These are phyloP conservation scores for Epichloe aotearoae DNA, from an alignment of 2,329 filamentous ascomycete species.

Conservation along the genomic window DNA sequence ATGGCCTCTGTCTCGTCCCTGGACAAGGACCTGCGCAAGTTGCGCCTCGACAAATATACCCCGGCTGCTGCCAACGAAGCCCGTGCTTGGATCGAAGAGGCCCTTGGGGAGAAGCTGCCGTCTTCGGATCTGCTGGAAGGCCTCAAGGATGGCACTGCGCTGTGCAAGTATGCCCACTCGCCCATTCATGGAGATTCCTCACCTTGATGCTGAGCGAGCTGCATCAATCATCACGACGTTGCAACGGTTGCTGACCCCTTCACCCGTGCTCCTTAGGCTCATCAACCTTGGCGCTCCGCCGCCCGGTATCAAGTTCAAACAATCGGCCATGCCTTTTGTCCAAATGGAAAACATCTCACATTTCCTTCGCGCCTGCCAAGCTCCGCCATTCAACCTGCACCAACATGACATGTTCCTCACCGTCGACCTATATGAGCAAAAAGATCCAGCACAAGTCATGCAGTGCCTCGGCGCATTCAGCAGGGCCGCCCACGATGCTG, in stretches of 20 bases:
- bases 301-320: conserved; percentile 77
- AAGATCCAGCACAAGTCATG: conserved; percentile 90
- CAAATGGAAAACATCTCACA: conserved; percentile 99
- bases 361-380: conserved; percentile 80
- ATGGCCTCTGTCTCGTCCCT: conserved; percentile 94
- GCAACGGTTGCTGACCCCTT: background rate
- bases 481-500: conserved; percentile 62
- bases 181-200: background rate
- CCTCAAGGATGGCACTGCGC: conserved; percentile 78
- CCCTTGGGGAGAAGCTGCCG: conserved; percentile 60
- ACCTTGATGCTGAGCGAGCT: too few species aligned
- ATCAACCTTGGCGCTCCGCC: conserved; percentile 67
- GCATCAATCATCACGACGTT: too few species aligned
- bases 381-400: conserved; percentile 71
- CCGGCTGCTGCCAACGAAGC: conserved; percentile 79
- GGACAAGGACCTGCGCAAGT: conserved; percentile 86
- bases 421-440: conserved; percentile 88
- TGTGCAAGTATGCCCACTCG: conserved; percentile 63
- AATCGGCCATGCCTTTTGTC: conserved; percentile 90
- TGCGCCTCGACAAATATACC: conserved; percentile 89
- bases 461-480: conserved; percentile 91
- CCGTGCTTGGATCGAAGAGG: conserved; percentile 71
- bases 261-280: conserved; percentile 41
- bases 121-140: conserved; percentile 68
- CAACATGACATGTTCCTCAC: conserved; percentile 95